Evolutionary conservation across 2,329 filamentous ascomycete genomes (phyloP).

Genomic region (Pseudogymnoascus sp.): DNA sequence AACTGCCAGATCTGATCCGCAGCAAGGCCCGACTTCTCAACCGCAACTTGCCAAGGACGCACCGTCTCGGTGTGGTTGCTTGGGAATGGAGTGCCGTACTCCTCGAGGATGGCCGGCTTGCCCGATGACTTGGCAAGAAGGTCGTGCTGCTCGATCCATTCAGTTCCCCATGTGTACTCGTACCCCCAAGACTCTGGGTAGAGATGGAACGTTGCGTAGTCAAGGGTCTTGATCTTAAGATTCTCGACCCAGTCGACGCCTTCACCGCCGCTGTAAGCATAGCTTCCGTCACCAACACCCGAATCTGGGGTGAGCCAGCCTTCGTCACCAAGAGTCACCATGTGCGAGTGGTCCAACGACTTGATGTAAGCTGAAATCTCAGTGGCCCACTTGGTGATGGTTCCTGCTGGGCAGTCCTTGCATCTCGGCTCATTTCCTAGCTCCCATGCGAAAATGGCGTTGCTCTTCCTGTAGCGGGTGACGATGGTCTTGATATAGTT

Average conservation of each 20-base stretch:
- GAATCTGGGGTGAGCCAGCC: slow-evolving; percentile 41
- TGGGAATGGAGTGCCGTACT: slow-evolving; percentile 28
- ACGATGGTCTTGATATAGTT: slow-evolving; percentile 53
- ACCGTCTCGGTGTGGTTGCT: slow-evolving; percentile 19
- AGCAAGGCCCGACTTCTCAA: slow-evolving; percentile 18
- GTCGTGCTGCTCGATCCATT: slow-evolving; percentile 40
- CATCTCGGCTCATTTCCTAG: slow-evolving; percentile 60
- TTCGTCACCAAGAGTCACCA: slow-evolving; percentile 58
- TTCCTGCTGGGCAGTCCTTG: slow-evolving; percentile 47
- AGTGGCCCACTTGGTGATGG: slow-evolving; percentile 53
- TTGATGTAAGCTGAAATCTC: slow-evolving; percentile 54
- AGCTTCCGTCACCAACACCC: slow-evolving; percentile 32
- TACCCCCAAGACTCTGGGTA: slow-evolving; percentile 39
- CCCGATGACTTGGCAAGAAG: slow-evolving; percentile 28
- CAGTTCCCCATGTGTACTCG: slow-evolving; percentile 33
- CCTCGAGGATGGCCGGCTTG: slow-evolving; percentile 34
- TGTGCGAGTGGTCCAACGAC: slow-evolving; percentile 49
- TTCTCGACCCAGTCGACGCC: slow-evolving; percentile 42
- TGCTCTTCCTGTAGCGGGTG: slow-evolving; percentile 48
- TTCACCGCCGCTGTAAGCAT: slow-evolving; percentile 37
- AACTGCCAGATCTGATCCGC: slow-evolving; percentile 24
- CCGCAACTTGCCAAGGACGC: slow-evolving; percentile 20
- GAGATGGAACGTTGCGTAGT: slow-evolving; percentile 45
- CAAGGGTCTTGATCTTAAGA: slow-evolving; percentile 39
- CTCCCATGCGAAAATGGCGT: slow-evolving; percentile 60